Conservation (phyloP, 176 grass and related monocot genomes). For the Chloris gayana region DNA sequence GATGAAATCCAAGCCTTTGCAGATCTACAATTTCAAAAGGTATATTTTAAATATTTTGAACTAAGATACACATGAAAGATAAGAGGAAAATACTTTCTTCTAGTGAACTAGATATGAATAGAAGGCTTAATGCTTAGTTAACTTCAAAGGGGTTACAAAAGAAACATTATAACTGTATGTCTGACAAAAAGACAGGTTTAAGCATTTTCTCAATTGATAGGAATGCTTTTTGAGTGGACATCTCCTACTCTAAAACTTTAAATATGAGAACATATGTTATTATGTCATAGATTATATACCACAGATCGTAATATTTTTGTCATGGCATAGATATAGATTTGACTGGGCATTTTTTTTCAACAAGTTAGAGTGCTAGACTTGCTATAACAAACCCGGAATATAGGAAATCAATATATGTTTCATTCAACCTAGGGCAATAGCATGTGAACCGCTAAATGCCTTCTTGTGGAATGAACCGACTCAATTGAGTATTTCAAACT, state of each 20-base stretch:
- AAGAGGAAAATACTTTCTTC: not conserved
- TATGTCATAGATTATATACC: not conserved
- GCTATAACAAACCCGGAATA: not conserved
- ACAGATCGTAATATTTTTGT: not conserved
- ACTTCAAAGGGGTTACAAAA: not conserved
- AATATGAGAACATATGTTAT: not conserved
- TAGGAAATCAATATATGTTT: not conserved
- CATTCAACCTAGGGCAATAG: not conserved
- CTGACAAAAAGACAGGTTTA: not conserved
- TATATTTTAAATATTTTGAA: constrained; percentile 36
- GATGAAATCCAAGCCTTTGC: constrained; percentile 87
- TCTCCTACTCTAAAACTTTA: constrained; percentile 3
- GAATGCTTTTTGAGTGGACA: not conserved
- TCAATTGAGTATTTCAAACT: not conserved
- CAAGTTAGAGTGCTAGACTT: not conserved
- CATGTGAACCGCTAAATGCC: not conserved
- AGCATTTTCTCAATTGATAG: constrained; percentile 1
- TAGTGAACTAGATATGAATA: constrained; percentile 5
- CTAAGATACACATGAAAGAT: constrained; percentile 28
- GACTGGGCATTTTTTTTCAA: not conserved
- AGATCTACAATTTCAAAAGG: constrained; percentile 61
- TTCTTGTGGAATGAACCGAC: not conserved
- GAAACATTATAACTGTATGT: not conserved
- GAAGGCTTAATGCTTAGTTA: not conserved
- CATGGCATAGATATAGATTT: not conserved